Conservation (phyloP, 257 asterid genomes). For the Gynochthodes officinalis region DNA sequence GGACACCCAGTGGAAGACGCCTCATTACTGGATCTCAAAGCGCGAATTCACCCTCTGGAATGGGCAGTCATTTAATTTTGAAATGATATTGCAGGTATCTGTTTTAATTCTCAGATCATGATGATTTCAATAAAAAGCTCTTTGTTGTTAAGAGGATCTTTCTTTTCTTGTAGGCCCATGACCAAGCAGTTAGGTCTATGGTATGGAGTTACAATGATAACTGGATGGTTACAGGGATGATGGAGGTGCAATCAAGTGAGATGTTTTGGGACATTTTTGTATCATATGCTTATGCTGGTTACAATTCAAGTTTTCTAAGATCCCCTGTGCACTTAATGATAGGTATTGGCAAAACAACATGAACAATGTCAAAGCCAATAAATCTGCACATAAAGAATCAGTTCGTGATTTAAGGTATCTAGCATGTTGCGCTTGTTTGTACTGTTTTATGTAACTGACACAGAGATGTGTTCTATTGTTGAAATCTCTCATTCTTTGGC, state of each 20-base stretch:
- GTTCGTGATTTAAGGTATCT: constrained; percentile 87
- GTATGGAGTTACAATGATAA: constrained; percentile 97
- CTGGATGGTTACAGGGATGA: constrained; percentile 99
- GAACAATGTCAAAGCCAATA: constrained; percentile 97
- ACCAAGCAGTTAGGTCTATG: constrained; percentile 98
- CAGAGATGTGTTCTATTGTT: neutral
- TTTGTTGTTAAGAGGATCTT: neutral
- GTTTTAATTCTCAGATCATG: constrained; percentile 9
- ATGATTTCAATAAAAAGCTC: neutral
- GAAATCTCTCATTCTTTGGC: neutral
- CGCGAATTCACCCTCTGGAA: constrained; percentile 98
- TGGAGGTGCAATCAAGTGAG: constrained; percentile 93
- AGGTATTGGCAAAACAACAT: constrained; percentile 99
- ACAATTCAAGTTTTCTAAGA: constrained; percentile 13
- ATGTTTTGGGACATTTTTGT: constrained; percentile 11
- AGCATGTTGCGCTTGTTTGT: neutral
- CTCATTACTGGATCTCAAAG: constrained; percentile 98
- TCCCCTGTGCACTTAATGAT: constrained; percentile 25
- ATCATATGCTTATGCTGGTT: constrained; percentile 15
- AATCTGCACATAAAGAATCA: constrained; percentile 95
- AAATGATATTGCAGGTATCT: constrained; percentile 94
- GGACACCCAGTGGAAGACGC: constrained; percentile 99
- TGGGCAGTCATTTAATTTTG: constrained; percentile 96
- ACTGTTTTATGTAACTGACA: neutral
- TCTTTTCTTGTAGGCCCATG: constrained; percentile 73